Evolutionary conservation across 176 grass and related monocot species (phyloP).

Genomic region (Metroxylon sagu): DNA sequence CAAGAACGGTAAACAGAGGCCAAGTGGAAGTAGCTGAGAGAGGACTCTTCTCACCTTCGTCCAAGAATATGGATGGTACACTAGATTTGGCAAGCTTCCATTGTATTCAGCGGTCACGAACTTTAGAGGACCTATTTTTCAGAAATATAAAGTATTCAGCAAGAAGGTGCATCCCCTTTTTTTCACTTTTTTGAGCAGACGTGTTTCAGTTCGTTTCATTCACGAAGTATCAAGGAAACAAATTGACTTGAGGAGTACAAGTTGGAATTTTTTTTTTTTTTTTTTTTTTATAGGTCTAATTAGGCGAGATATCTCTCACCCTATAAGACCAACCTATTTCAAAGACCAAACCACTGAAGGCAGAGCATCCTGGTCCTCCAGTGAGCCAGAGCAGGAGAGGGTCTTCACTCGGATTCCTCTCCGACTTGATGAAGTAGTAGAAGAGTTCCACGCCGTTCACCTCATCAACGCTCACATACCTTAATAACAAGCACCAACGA

Average conservation of each 20-base stretch:
- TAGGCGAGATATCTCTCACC: no score
- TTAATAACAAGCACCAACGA: neutral
- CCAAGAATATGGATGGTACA: conserved; percentile 21
- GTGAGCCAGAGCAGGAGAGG: conserved; percentile 21
- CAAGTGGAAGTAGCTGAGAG: neutral
- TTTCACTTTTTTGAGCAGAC: no score
- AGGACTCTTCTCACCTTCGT: conserved; percentile 9
- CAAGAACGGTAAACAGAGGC: neutral
- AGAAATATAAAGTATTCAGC: neutral
- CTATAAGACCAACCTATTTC: conserved; percentile 9
- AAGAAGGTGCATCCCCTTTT: neutral
- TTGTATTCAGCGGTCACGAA: neutral
- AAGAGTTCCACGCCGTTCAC: conserved; percentile 15
- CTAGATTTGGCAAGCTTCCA: conserved; percentile 9
- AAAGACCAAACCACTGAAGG: conserved; percentile 8
- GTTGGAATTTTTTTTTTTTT: no score
- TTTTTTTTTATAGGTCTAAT: no score
- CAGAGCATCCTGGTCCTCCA: conserved; percentile 18
- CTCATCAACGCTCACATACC: conserved; percentile 26
- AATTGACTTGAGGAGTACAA: no score
- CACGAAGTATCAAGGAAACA: no score
- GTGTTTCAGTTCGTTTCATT: no score
- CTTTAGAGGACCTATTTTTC: no score
- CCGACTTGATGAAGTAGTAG: conserved; percentile 36
- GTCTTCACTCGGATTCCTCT: conserved; percentile 8